A percentile compares a stretch with the other conserved stretches of the same genome.
Evolutionary conservation across 257 asterid species (phyloP).

Genomic region (Nyctanthes arbortristis): DNA sequence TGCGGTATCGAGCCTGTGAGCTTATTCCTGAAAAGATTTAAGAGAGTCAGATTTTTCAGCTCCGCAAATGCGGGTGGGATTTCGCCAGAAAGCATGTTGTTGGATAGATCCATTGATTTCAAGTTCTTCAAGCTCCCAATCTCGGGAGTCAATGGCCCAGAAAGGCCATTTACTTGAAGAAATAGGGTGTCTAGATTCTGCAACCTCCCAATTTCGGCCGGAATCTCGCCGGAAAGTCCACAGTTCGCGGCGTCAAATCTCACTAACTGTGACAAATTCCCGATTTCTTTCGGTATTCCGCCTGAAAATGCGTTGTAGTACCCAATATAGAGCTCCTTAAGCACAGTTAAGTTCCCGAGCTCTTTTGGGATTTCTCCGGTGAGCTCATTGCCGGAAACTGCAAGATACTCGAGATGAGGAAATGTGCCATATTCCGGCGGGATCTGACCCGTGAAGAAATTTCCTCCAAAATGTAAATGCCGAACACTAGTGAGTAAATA

Average conservation of each 20-base stretch:
- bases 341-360: conserved; percentile 56
- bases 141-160: conserved; percentile 69
- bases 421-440: conserved; percentile 67
- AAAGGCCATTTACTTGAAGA: conserved; percentile 76
- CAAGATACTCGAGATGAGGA: conserved; percentile 58
- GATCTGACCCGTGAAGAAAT: conserved; percentile 58
- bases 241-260: no score
- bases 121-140: conserved; percentile 68
- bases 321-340: conserved; percentile 75
- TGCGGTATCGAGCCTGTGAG: conserved; percentile 93
- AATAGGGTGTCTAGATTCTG: conserved; percentile 67
- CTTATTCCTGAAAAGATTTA: conserved; percentile 84
- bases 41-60: conserved; percentile 69
- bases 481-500: conserved; percentile 45
- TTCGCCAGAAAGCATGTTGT: conserved; percentile 73
- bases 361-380: conserved; percentile 62
- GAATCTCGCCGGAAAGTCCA: no score
- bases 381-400: conserved; percentile 73
- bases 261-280: no score
- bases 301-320: conserved; percentile 70
- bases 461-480: conserved; percentile 80
- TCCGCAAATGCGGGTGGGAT: conserved; percentile 65
- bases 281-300: conserved; percentile 71
- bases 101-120: conserved; percentile 91
- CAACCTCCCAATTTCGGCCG: no score